Base-by-base conservation (phyloP, 176 grass and related monocot species). In the Oryza nivara region DNA sequence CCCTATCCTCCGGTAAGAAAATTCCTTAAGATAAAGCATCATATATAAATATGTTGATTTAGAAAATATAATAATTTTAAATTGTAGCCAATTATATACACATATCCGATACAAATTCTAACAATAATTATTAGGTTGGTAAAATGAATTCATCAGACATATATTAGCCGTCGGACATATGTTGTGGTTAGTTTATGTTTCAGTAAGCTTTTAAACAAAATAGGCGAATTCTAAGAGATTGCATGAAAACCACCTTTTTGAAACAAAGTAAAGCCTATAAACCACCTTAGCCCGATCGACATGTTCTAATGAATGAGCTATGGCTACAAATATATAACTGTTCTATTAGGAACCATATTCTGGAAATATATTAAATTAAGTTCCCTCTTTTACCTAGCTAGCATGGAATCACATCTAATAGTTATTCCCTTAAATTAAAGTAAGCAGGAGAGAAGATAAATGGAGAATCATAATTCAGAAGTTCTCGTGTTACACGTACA, bases 401-500 rank as follows among this genome's bases (percentile, higher is more conserved):
- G 23, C 17, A 70, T 63, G 3, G 12, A 75, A 82, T 82, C 17
- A 36, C 17, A 68, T 48, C 12, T 46, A 20, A 63, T 64, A 76
- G 34, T 20, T 16, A 47, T 9, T 9, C 20, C 56, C 0, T 75
- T 7, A 41, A 64, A 40, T 52, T 4, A 74, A 74, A 81, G 46
- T 54, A 46, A 63, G 65, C 36, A 61, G 2, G 54, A 68, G 35
- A 47, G 63, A 75, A 32, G 43, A 68, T 73, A 11, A 22, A 81
- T 34, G 16, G 11, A 44, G 16, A 70, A 43, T 76, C 48, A 56
- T 32, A 77, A 70, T 43, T 76, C 48, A 56, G 28, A 77, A 20
- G 15, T 19, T 67, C 45, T 52, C 30, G 17, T 87, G 34, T 54
- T 87, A 45, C 61, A 86, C 70, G 30, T 63, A 87, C 70, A 26